Evolutionary conservation across 495 filamentous ascomycete species (phyloP).

Genomic region (Lepidopterella palustris): DNA sequence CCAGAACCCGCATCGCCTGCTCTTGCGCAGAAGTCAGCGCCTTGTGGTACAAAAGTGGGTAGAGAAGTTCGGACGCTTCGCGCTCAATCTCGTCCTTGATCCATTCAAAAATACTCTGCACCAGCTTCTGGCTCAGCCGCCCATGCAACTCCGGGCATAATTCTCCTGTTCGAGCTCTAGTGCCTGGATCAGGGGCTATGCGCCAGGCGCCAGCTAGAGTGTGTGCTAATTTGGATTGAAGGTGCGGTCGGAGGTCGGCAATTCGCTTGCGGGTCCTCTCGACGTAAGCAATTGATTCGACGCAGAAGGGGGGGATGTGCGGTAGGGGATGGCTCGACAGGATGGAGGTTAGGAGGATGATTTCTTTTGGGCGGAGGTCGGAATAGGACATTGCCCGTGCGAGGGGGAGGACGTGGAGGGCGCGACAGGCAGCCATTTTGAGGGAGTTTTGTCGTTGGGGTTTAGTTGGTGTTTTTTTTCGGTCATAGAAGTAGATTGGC

Average conservation of each 20-base stretch:
- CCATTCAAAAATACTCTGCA: background rate
- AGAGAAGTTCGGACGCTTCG: background rate
- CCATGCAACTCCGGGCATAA: background rate
- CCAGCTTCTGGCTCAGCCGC: background rate
- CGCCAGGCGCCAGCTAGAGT: background rate
- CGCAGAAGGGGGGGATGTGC: background rate
- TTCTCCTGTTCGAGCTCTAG: background rate
- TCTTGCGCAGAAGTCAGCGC: background rate
- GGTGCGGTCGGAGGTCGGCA: background rate
- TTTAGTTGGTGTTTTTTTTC: background rate
- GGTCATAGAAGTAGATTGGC: background rate
- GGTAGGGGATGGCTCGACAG: background rate
- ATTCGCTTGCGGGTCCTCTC: background rate
- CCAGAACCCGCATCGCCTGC: background rate
- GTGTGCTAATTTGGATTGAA: background rate
- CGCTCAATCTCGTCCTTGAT: background rate
- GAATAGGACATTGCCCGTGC: background rate
- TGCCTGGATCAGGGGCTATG: background rate
- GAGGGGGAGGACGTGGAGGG: background rate
- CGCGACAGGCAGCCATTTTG: background rate
- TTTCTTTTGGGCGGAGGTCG: background rate
- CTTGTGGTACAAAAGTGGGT: background rate
- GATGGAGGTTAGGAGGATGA: background rate
- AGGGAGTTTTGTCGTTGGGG: background rate
- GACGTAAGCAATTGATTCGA: background rate